Conservation (phyloP, 768 basidiomycete species). For the Leucocoprinus leucothites region DNA sequence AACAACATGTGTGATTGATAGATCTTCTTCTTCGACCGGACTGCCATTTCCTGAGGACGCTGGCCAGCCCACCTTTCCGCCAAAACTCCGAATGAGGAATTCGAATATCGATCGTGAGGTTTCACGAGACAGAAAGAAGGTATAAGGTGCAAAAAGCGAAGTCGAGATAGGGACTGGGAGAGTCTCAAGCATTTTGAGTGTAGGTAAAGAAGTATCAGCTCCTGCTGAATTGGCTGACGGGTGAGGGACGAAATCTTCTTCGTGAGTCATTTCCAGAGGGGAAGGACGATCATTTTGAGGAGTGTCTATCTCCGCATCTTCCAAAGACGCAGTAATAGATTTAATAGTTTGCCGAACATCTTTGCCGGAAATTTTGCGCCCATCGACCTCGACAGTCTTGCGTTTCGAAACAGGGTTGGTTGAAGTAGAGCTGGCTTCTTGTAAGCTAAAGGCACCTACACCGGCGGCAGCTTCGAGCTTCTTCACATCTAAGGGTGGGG, state of each 20-base stretch:
- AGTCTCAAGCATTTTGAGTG: constrained; percentile 62
- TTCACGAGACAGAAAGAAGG: constrained; percentile 93
- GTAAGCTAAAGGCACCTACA: constrained; percentile 81
- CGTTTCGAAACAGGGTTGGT: constrained; percentile 40
- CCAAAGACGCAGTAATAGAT: constrained; percentile 34
- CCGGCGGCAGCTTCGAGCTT: constrained; percentile 87
- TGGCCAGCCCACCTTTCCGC: constrained; percentile 91
- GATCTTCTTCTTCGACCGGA: constrained; percentile 72
- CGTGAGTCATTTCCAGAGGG: constrained; percentile 25
- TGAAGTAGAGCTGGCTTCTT: constrained; percentile 37
- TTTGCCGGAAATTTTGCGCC: constrained; percentile 44
- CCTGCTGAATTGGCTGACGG: constrained; percentile 50
- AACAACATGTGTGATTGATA: constrained; percentile 90
- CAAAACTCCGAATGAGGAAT: constrained; percentile 89
- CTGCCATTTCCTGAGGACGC: constrained; percentile 78
- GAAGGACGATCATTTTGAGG: background rate
- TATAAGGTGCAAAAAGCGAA: constrained; percentile 80
- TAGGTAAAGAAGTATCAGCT: constrained; percentile 51
- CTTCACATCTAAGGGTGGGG: constrained; percentile 81
- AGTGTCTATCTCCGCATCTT: constrained; percentile 35
- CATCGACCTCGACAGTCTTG: constrained; percentile 44
- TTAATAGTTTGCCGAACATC: constrained; percentile 64
- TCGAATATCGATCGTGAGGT: constrained; percentile 90
- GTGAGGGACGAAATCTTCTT: constrained; percentile 69
- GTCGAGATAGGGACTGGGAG: constrained; percentile 54